Percentiles rank a stretch among this genome's conserved stretches.
Conservation (phyloP, 805 yeast genomes). For the Saccharomycopsis sp. region DNA sequence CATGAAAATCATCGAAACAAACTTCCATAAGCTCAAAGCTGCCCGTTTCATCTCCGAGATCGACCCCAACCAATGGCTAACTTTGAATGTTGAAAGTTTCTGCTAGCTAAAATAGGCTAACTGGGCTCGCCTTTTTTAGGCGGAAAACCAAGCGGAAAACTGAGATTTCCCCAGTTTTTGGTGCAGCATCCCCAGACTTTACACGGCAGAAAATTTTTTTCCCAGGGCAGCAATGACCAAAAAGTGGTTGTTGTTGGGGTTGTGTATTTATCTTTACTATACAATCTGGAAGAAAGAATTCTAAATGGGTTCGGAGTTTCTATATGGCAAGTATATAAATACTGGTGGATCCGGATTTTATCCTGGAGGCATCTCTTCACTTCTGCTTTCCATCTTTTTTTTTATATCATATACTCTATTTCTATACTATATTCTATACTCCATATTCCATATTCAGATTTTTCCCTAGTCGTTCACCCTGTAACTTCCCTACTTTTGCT, state of each 20-base stretch:
- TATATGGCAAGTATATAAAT: no score
- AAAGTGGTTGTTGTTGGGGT: no score
- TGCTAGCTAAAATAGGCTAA: neutral
- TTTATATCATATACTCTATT: neutral
- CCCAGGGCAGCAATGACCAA: no score
- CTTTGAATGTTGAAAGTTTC: neutral
- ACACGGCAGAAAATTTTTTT: no score
- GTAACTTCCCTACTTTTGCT: neutral
- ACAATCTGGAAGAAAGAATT: no score
- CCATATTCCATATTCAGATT: neutral
- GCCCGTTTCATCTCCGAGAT: neutral
- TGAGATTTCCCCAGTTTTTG: neutral
- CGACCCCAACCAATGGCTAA: conserved; percentile 1
- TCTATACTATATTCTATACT: neutral
- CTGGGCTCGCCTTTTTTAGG: no score
- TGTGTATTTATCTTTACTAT: no score
- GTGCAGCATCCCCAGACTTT: no score
- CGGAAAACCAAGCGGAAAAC: neutral
- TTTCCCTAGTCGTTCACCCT: neutral
- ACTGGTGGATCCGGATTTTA: no score
- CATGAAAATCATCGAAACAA: neutral
- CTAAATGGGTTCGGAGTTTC: no score
- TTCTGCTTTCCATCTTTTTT: no score
- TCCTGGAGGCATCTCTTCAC: no score
- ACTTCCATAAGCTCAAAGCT: neutral